phyloP scores from a whole-genome alignment of 306 rosid species.

The Sicyos edulis region DNA sequence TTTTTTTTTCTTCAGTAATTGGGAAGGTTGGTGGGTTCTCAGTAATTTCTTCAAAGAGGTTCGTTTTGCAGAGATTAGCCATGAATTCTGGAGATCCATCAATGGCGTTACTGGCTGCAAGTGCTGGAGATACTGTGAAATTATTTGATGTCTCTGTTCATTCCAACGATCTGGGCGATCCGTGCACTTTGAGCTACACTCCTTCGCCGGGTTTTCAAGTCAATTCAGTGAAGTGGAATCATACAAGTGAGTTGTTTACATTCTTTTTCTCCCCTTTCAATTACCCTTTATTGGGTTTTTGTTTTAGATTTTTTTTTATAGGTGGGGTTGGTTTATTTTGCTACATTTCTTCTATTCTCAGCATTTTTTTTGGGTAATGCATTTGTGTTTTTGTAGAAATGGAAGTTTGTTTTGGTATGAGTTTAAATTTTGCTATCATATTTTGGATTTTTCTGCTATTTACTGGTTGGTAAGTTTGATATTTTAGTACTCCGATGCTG shows the following conservation, averaged over 20 bases:
- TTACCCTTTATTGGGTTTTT: not conserved
- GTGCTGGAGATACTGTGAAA: constrained; percentile 92
- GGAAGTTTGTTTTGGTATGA: not conserved
- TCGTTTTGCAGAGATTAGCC: not conserved
- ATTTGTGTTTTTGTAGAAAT: not conserved
- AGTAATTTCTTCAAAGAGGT: not conserved
- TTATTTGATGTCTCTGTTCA: constrained; percentile 79
- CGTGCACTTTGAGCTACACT: constrained; percentile 72
- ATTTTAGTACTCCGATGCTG: not conserved
- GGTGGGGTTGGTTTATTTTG: not conserved
- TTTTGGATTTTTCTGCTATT: not conserved
- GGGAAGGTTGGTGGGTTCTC: not conserved
- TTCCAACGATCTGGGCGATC: constrained; percentile 89
- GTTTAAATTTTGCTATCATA: not conserved
- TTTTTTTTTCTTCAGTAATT: constrained; percentile 9
- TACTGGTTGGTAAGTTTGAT: not conserved
- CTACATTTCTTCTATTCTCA: not conserved
- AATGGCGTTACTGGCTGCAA: constrained; percentile 67
- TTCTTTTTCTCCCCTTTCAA: not conserved
- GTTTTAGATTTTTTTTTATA: not conserved
- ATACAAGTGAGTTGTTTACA: constrained; percentile 60
- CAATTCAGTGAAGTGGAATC: constrained; percentile 95
- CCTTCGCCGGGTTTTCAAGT: constrained; percentile 75
- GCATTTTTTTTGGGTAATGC: not conserved
- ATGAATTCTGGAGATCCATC: constrained; percentile 58